Conservation (phyloP, 345 rosid genomes). For the Rhizophora apiculata region DNA sequence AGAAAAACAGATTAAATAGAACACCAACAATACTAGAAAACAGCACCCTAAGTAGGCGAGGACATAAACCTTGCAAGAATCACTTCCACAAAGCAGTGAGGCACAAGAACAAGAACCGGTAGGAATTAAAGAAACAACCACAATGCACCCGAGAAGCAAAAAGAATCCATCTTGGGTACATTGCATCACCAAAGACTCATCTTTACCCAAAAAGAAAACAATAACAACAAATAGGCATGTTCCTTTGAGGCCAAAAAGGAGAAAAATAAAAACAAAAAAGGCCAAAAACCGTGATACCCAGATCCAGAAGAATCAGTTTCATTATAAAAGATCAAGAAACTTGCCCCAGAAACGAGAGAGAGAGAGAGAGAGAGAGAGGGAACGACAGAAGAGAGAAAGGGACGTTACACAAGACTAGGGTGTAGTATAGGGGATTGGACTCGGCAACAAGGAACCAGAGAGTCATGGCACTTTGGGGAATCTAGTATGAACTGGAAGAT, state of each 20-base stretch:
- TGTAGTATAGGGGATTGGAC: background rate
- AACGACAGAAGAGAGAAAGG: background rate
- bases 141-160: no score
- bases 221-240: background rate
- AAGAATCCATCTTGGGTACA: no score
- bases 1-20: no score
- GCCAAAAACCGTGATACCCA: background rate
- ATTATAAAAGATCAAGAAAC: background rate
- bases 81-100: no score
- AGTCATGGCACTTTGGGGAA: background rate
- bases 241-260: background rate
- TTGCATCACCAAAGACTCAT: no score
- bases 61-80: no score
- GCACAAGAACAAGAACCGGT: no score
- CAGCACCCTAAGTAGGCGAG: no score
- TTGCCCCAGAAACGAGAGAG: background rate
- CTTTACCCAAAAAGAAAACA: background rate
- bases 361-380: no score
- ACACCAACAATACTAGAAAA: no score
- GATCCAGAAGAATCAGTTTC: background rate
- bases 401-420: slow-evolving; percentile 4
- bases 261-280: background rate
- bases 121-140: no score
- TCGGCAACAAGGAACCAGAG: background rate
- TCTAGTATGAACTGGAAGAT: no score